A percentile compares a stretch with the other conserved stretches of the same genome.
These are phyloP conservation scores for Boletellus ananiceps DNA, from an alignment of 768 basidiomycete genomes.

Conservation along the genomic window DNA sequence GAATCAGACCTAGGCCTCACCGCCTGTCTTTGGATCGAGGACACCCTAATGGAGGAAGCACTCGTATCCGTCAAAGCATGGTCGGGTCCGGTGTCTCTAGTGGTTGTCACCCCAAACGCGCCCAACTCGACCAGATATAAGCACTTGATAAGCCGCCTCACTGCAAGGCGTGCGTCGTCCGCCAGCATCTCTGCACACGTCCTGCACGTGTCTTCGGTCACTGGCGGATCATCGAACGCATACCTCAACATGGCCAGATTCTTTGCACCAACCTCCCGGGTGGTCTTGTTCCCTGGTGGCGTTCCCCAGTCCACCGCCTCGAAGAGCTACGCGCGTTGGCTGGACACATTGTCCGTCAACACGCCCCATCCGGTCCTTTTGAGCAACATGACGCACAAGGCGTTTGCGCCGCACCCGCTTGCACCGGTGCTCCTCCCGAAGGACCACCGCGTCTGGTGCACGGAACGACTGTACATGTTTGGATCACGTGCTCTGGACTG, in stretches of 20 bases:
- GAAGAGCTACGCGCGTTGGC: constrained; percentile 19
- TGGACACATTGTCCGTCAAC: constrained; percentile 11
- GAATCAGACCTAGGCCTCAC: constrained; percentile 30
- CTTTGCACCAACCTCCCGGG: constrained; percentile 44
- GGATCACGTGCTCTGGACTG: constrained; percentile 49
- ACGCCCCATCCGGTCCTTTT: constrained; percentile 25
- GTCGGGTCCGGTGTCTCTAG: constrained; percentile 48
- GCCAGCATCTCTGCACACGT: constrained; percentile 43
- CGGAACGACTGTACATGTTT: constrained; percentile 48
- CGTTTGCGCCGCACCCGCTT: constrained; percentile 38
- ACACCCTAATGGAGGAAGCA: constrained; percentile 32
- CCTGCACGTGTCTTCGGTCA: constrained; percentile 37
- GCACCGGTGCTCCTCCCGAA: constrained; percentile 43
- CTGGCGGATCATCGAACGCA: constrained; percentile 42
- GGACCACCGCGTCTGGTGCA: constrained; percentile 56
- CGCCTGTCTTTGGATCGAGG: constrained; percentile 49
- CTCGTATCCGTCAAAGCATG: constrained; percentile 38
- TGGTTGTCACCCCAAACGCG: constrained; percentile 38
- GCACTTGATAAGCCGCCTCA: constrained; percentile 15
- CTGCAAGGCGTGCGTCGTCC: constrained; percentile 4
- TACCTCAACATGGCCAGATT: constrained; percentile 63
- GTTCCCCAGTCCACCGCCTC: constrained; percentile 22
- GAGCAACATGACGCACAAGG: constrained; percentile 26
- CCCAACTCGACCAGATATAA: constrained; percentile 25
- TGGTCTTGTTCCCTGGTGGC: constrained; percentile 51